Evolutionary conservation across 805 yeast species (phyloP).

Genomic region (Starmera pachycereana): DNA sequence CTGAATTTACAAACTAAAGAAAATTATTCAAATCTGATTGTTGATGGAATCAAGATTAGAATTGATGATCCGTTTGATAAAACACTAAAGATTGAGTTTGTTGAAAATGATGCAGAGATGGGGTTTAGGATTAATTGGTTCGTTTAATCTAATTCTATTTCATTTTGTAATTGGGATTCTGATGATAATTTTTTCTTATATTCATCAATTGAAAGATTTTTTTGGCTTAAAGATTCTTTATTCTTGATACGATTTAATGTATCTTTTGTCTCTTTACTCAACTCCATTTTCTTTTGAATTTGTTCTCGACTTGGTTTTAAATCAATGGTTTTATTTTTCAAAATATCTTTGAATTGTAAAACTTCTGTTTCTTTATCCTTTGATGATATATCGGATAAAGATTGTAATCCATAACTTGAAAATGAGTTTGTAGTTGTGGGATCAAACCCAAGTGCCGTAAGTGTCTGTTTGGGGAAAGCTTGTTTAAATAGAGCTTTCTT

Average conservation of each 20-base stretch:
- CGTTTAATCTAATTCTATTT: conserved; percentile 1
- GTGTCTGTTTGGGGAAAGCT: conserved; percentile 29
- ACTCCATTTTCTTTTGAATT: conserved; percentile 16
- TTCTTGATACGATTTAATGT: conserved; percentile 17
- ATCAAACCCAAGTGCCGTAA: conserved; percentile 40
- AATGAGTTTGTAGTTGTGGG: conserved; percentile 26
- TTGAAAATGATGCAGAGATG: conserved; percentile 1
- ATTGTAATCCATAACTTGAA: conserved; percentile 16
- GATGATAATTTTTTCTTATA: neutral
- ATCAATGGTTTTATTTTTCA: conserved; percentile 24
- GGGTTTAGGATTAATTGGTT: neutral
- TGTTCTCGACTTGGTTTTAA: conserved; percentile 24
- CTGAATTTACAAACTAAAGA: conserved; percentile 8
- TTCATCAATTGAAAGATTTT: too few species aligned
- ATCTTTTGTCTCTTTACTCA: conserved; percentile 19
- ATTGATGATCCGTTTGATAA: conserved; percentile 13
- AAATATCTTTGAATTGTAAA: conserved; percentile 16
- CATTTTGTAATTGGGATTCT: conserved; percentile 4
- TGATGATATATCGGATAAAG: conserved; percentile 7
- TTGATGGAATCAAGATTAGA: conserved; percentile 13
- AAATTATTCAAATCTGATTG: conserved; percentile 9
- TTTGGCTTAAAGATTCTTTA: conserved; percentile 2
- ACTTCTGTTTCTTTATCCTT: conserved; percentile 4
- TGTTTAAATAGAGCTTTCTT: conserved; percentile 21
- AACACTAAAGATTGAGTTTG: conserved; percentile 4